Percentiles rank a stretch among this genome's conserved stretches.
Conservation (phyloP, 352 stramenopile species). For the Elongisporangium anandrum region DNA sequence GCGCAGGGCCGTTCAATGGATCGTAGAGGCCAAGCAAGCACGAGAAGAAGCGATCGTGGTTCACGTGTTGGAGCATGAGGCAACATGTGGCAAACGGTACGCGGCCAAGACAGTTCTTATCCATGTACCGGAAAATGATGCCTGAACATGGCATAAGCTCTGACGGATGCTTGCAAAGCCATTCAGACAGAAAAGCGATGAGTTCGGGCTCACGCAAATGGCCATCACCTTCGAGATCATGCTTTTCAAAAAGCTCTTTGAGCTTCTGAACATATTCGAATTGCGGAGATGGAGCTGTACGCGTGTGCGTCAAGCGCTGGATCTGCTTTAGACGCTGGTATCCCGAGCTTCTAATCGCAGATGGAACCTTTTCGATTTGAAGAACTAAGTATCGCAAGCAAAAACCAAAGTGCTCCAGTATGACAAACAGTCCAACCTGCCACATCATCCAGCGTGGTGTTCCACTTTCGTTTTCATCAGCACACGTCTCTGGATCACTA, state of each 20-base stretch:
- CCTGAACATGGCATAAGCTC: constrained; percentile 73
- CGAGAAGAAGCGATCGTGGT: constrained; percentile 87
- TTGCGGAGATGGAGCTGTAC: constrained; percentile 52
- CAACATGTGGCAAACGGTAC: constrained; percentile 83
- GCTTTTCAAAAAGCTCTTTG: constrained; percentile 75
- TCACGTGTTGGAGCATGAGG: constrained; percentile 85
- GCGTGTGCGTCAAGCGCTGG: constrained; percentile 57
- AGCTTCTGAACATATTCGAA: constrained; percentile 84
- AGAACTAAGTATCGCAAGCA: constrained; percentile 83
- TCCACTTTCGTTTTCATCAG: constrained; percentile 28
- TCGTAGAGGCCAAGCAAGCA: constrained; percentile 82
- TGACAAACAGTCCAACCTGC: constrained; percentile 79
- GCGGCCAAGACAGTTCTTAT: constrained; percentile 77
- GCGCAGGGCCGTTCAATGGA: constrained; percentile 46
- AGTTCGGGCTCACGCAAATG: constrained; percentile 68
- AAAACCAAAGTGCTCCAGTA: constrained; percentile 79
- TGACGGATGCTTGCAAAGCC: constrained; percentile 79
- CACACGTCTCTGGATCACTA: constrained; percentile 27
- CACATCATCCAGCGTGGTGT: constrained; percentile 57
- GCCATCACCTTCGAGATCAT: constrained; percentile 60
- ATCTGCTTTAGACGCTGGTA: constrained; percentile 82
- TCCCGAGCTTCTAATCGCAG: constrained; percentile 62
- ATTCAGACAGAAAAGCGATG: constrained; percentile 72
- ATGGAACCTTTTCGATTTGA: constrained; percentile 71
- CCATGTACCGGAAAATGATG: constrained; percentile 87